Conservation (phyloP, 2,329 filamentous ascomycete genomes). For the Blumeria hordei region DNA sequence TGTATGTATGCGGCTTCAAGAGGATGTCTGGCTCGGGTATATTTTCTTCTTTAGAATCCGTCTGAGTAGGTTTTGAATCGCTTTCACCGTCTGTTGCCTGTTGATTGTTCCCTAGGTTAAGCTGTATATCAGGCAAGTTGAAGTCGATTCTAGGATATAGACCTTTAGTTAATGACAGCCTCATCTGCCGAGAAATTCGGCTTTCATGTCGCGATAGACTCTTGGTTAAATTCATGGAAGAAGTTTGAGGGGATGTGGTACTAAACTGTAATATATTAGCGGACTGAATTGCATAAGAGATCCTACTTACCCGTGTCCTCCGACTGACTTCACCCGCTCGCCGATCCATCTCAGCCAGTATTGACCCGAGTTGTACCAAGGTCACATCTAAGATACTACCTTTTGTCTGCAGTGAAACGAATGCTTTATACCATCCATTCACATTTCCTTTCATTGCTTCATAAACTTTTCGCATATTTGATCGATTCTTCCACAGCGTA, state of each 20-base stretch:
- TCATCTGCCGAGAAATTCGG: conserved; percentile 6
- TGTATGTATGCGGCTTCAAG: conserved; percentile 14
- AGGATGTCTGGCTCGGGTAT: conserved; percentile 10
- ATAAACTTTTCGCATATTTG: conserved; percentile 46
- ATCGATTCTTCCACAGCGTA: conserved; percentile 32
- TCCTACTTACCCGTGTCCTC: conserved; percentile 39
- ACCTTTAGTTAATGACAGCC: conserved; percentile 11
- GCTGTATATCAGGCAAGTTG: conserved; percentile 10
- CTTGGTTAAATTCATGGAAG: conserved; percentile 5
- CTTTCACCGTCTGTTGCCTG: background rate
- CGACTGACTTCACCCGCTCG: conserved; percentile 66
- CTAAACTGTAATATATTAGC: conserved; percentile 8
- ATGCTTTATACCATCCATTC: conserved; percentile 67
- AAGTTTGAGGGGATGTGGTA: conserved; percentile 2
- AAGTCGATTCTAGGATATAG: conserved; percentile 10
- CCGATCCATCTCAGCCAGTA: conserved; percentile 67
- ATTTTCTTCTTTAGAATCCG: conserved; percentile 2
- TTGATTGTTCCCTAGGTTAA: conserved; percentile 10
- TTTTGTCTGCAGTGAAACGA: conserved; percentile 51
- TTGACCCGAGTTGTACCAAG: conserved; percentile 47
- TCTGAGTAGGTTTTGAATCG: background rate
- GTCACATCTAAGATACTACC: conserved; percentile 44
- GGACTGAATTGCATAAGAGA: background rate
- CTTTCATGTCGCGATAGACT: background rate
- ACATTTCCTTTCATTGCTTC: conserved; percentile 82